A percentile compares a stretch with the other conserved stretches of the same genome.
phyloP scores from a whole-genome alignment of 345 rosid species.

The Kernera saxatilis region DNA sequence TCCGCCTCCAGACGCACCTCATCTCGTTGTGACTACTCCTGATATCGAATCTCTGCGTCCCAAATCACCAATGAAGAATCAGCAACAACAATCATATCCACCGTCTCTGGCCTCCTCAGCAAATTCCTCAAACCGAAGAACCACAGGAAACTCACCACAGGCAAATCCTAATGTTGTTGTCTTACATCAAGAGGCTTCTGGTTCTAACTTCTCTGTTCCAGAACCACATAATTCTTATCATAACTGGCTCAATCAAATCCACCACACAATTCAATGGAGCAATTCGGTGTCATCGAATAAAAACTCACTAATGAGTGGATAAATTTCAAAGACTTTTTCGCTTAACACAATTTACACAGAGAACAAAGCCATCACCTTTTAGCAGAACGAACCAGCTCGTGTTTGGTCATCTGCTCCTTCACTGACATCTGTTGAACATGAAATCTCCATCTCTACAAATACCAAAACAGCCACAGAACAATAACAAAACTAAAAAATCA shows the following conservation, averaged over 20 bases:
- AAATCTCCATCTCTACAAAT: slow-evolving; percentile 22
- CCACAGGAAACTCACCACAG: slow-evolving; percentile 69
- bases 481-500: background rate
- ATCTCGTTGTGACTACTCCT: slow-evolving; percentile 76
- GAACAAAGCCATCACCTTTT: slow-evolving; percentile 26
- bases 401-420: slow-evolving; percentile 5
- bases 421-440: slow-evolving; percentile 8
- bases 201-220: slow-evolving; percentile 51
- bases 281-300: background rate
- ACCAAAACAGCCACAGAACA: background rate
- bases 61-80: slow-evolving; percentile 96
- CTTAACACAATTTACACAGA: background rate
- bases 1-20: slow-evolving; percentile 90
- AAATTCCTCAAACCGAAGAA: slow-evolving; percentile 57
- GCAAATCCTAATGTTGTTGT: slow-evolving; percentile 48
- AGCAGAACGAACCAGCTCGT: slow-evolving; percentile 1
- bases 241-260: background rate
- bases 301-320: background rate
- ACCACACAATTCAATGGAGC: background rate
- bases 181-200: slow-evolving; percentile 58
- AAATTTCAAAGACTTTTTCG: background rate
- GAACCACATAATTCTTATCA: slow-evolving; percentile 9
- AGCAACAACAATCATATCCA: slow-evolving; percentile 66
- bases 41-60: slow-evolving; percentile 91
- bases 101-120: slow-evolving; percentile 58